phyloP scores from a whole-genome alignment of 257 asterid species.

The Perilla frutescens region DNA sequence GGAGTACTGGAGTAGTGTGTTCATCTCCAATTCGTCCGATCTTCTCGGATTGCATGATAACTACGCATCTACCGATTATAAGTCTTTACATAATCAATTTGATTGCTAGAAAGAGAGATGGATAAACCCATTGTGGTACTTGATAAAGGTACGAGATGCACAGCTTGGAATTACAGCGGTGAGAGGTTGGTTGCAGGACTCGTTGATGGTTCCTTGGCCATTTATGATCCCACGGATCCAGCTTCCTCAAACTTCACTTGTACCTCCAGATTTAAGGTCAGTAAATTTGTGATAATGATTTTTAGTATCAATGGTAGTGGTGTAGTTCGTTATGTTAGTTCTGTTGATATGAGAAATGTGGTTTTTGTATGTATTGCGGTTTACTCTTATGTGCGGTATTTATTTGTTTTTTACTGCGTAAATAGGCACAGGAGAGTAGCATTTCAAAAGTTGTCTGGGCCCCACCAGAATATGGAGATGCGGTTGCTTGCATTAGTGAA shows the following conservation, averaged over 20 bases:
- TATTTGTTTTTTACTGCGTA: background rate
- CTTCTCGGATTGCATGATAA: constrained; percentile 6
- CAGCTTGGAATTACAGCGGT: constrained; percentile 85
- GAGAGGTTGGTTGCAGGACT: constrained; percentile 79
- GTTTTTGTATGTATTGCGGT: constrained; percentile 5
- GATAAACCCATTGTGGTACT: constrained; percentile 60
- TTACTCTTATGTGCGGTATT: constrained; percentile 9
- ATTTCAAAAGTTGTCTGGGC: constrained; percentile 75
- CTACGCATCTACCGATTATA: background rate
- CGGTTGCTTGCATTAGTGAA: constrained; percentile 73
- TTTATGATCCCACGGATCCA: constrained; percentile 69
- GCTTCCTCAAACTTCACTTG: constrained; percentile 63
- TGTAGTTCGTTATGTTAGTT: background rate
- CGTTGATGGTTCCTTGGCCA: constrained; percentile 57
- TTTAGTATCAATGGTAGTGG: constrained; percentile 1
- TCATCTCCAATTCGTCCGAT: constrained; percentile 5
- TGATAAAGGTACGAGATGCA: constrained; percentile 67
- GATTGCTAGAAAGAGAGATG: constrained; percentile 41
- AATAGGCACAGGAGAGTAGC: constrained; percentile 67
- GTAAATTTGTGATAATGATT: background rate
- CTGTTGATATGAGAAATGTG: background rate
- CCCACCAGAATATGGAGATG: constrained; percentile 89
- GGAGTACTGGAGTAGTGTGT: background rate
- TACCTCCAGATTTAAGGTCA: constrained; percentile 65
- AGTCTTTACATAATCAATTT: background rate